Percentiles rank a stretch among this genome's conserved stretches.
These are phyloP conservation scores for Trypanosoma cruzi DNA, from an alignment of 208 protist species.

Conservation along the genomic window DNA sequence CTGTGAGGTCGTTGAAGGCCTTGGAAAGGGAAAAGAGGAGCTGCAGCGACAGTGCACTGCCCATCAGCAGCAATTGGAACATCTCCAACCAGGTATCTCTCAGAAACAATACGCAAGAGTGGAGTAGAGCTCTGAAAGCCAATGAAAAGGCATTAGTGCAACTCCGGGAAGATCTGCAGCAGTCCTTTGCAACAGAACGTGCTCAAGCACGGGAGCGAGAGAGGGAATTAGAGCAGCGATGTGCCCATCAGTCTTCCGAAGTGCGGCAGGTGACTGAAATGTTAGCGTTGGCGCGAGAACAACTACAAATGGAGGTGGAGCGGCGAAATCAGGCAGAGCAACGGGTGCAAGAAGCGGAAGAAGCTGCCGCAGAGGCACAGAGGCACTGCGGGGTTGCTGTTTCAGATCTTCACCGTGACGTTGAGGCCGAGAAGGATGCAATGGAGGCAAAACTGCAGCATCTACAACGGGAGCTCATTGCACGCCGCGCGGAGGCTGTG, in stretches of 20 bases:
- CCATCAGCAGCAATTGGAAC: conserved; percentile 12
- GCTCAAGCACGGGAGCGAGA: conserved; percentile 20
- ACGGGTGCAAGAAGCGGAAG: not conserved
- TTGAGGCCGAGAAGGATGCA: conserved; percentile 35
- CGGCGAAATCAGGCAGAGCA: conserved; percentile 2
- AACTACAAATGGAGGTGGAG: conserved; percentile 23
- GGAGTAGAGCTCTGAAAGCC: conserved; percentile 17
- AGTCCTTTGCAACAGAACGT: conserved; percentile 21
- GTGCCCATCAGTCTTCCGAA: conserved; percentile 7
- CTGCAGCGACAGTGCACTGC: conserved; percentile 14
- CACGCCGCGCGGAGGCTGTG: conserved; percentile 9
- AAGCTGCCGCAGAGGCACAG: not conserved
- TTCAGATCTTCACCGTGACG: conserved; percentile 35
- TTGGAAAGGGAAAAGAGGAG: conserved; percentile 15
- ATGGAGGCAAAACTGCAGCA: not conserved
- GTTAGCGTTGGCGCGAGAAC: not conserved
- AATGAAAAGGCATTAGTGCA: conserved; percentile 37
- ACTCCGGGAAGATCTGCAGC: conserved; percentile 22
- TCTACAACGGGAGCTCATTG: not conserved
- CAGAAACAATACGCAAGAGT: conserved; percentile 12
- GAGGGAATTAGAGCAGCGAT: conserved; percentile 32
- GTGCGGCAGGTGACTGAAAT: conserved; percentile 3
- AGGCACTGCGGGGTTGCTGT: not conserved
- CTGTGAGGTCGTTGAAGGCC: conserved; percentile 1
- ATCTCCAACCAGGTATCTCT: conserved; percentile 14